Conservation (phyloP, 257 asterid genomes). For the Fraxinus cuspidata region DNA sequence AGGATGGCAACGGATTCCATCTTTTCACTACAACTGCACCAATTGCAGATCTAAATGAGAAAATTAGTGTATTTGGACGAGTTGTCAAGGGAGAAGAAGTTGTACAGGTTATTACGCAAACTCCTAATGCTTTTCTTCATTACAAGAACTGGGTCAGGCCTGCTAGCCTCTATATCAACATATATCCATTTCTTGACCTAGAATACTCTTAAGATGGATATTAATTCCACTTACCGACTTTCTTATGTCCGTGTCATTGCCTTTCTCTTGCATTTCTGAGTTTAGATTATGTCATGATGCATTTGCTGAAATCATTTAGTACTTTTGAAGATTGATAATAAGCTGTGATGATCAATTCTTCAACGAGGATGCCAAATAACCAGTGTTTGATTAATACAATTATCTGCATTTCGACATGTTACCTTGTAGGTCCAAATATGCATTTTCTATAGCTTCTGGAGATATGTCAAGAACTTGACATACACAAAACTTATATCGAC, state of each 20-base stretch:
- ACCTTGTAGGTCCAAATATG: background rate
- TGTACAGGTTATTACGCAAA: slow-evolving; percentile 63
- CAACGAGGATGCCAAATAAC: background rate
- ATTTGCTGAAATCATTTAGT: background rate
- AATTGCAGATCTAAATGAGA: slow-evolving; percentile 81
- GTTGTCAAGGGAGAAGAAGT: slow-evolving; percentile 94
- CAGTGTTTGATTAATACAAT: background rate
- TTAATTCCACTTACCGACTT: background rate
- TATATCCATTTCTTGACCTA: background rate
- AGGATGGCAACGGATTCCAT: slow-evolving; percentile 67
- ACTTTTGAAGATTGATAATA: background rate
- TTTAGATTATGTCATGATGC: background rate
- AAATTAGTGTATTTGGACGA: slow-evolving; percentile 84
- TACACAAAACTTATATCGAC: background rate
- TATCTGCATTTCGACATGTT: background rate
- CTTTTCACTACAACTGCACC: slow-evolving; percentile 91
- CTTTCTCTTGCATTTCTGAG: background rate
- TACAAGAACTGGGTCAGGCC: background rate
- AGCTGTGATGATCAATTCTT: background rate
- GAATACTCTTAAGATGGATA: background rate
- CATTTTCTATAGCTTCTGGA: background rate
- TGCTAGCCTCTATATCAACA: background rate
- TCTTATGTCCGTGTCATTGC: background rate
- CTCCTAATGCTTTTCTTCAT: background rate
- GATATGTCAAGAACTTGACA: too few relatives aligned